These are phyloP conservation scores for Coemansia furcata DNA, from an alignment of 192 early-diverging fungal species.

Conservation along the genomic window DNA sequence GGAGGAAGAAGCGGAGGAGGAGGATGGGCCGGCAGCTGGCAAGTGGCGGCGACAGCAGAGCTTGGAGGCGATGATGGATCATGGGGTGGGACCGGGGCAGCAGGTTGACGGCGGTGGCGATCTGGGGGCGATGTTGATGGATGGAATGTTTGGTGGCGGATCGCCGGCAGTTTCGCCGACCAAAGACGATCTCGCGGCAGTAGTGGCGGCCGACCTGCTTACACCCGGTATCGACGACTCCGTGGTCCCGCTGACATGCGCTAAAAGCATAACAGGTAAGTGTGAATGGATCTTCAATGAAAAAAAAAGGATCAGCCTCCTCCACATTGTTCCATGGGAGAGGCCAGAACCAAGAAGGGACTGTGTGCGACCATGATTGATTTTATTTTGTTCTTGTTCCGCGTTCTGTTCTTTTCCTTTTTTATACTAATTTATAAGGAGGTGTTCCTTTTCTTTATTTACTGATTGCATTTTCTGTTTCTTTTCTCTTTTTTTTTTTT, in stretches of 20 bases:
- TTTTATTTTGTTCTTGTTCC: background rate
- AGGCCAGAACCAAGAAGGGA: background rate
- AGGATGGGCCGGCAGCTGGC: constrained; percentile 8
- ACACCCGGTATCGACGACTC: background rate
- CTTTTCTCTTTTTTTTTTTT: background rate
- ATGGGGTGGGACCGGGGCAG: background rate
- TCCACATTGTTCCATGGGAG: background rate
- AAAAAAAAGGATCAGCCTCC: background rate
- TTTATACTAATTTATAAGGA: background rate
- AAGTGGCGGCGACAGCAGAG: constrained; percentile 27
- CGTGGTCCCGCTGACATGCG: background rate
- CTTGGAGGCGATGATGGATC: background rate
- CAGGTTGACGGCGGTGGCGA: constrained; percentile 3
- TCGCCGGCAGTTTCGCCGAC: constrained; percentile 12
- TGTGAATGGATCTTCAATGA: too few relatives aligned
- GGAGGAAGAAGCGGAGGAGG: background rate
- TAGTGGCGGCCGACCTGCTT: constrained; percentile 18
- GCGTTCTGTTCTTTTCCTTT: background rate
- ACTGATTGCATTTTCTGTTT: background rate
- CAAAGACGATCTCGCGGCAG: constrained; percentile 29
- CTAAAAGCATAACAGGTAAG: background rate
- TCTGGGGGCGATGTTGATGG: constrained; percentile 31
- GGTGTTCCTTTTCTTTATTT: background rate
- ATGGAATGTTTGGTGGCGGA: constrained; percentile 28
- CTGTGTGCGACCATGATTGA: background rate